Conservation (phyloP, 2,329 filamentous ascomycete genomes). For the Incumbomyces delicatus region DNA sequence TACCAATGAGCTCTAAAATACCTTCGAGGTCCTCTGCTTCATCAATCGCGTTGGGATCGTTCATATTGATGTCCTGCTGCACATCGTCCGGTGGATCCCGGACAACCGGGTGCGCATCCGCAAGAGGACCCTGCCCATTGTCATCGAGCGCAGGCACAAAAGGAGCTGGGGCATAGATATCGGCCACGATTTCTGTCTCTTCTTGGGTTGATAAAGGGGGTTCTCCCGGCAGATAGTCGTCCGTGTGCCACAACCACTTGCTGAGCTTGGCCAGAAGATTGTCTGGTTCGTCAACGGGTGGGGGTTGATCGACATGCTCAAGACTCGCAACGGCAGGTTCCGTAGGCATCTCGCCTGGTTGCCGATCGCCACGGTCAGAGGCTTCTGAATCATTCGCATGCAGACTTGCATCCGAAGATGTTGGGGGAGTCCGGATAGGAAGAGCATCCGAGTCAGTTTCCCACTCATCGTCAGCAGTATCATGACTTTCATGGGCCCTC, state of each 20-base stretch:
- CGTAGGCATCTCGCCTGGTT: neutral
- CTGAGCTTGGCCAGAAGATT: conserved; percentile 21
- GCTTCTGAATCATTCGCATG: neutral
- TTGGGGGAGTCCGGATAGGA: neutral
- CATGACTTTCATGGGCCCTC: neutral
- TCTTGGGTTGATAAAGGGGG: conserved; percentile 39
- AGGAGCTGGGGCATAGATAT: conserved; percentile 50
- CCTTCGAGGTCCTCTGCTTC: conserved; percentile 93
- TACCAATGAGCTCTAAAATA: conserved; percentile 88
- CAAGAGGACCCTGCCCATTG: conserved; percentile 2
- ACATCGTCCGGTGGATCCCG: conserved; percentile 46
- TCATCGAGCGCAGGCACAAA: conserved; percentile 45
- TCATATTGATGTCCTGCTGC: conserved; percentile 57
- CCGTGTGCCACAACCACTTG: conserved; percentile 39
- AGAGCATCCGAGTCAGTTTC: neutral
- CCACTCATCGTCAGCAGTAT: neutral
- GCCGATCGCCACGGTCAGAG: neutral
- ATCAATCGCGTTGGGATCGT: conserved; percentile 46
- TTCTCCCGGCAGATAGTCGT: conserved; percentile 21
- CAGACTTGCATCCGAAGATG: neutral
- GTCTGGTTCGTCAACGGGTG: neutral
- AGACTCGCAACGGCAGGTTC: neutral
- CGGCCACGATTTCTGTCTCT: conserved; percentile 51
- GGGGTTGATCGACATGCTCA: neutral
- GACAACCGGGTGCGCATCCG: conserved; percentile 6